These are phyloP conservation scores for Sechiopsis laciniata DNA, from an alignment of 306 rosid genomes.

Conservation along the genomic window DNA sequence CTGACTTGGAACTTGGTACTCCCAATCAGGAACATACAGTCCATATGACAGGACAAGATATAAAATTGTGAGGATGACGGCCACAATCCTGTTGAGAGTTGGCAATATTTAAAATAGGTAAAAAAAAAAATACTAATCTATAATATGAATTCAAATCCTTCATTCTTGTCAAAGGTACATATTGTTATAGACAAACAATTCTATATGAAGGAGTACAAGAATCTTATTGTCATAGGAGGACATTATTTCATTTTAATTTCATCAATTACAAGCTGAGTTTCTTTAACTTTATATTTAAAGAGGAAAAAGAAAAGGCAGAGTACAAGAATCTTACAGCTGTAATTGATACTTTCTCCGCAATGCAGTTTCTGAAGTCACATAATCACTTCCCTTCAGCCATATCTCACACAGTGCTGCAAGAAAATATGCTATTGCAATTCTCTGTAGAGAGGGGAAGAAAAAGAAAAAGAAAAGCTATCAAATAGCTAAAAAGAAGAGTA, in stretches of 20 bases:
- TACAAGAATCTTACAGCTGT: slow-evolving; percentile 56
- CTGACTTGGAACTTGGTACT: slow-evolving; percentile 51
- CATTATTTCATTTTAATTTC: not conserved
- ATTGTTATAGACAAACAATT: not conserved
- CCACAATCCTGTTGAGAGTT: slow-evolving; percentile 43
- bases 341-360: slow-evolving; percentile 56
- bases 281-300: not conserved
- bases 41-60: slow-evolving; percentile 61
- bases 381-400: slow-evolving; percentile 65
- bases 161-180: not conserved
- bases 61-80: slow-evolving; percentile 42
- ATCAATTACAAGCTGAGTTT: too few species aligned
- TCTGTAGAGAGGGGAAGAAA: slow-evolving; percentile 36
- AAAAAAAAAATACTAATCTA: not conserved
- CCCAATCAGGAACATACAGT: slow-evolving; percentile 86
- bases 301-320: slow-evolving; percentile 1
- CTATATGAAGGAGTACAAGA: too few species aligned
- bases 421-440: slow-evolving; percentile 80
- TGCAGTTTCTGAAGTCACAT: slow-evolving; percentile 53
- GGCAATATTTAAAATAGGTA: not conserved
- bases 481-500: not conserved
- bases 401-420: slow-evolving; percentile 78
- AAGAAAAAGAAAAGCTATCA: not conserved
- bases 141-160: not conserved
- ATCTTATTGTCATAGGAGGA: not conserved